Conservation (phyloP, 2,329 filamentous ascomycete species). For the Pseudogymnoascus verrucosus region DNA sequence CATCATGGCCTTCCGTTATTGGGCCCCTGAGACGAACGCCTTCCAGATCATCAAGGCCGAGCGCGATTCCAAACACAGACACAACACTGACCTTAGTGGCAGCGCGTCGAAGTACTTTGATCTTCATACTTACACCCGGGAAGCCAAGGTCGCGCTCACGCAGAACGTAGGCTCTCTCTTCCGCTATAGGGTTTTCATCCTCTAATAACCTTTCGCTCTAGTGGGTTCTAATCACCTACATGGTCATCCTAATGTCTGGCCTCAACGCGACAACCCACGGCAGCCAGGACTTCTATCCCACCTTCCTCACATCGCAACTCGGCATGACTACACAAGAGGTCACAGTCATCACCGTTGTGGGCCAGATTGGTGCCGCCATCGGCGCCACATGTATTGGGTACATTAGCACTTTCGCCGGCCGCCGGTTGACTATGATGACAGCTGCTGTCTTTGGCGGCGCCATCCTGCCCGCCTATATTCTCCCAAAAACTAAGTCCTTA, state of each 20-base stretch:
- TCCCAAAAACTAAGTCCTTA: conserved; percentile 50
- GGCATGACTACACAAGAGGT: conserved; percentile 29
- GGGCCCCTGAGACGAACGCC: conserved; percentile 69
- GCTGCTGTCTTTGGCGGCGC: conserved; percentile 56
- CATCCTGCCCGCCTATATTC: conserved; percentile 74
- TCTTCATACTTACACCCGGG: conserved; percentile 57
- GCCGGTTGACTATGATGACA: conserved; percentile 57
- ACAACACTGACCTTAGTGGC: neutral
- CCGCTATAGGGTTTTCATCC: neutral
- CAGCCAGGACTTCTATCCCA: conserved; percentile 43
- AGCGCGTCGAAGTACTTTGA: conserved; percentile 48
- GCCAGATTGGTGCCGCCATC: conserved; percentile 59
- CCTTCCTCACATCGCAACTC: conserved; percentile 46
- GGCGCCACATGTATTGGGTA: conserved; percentile 60
- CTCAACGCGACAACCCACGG: conserved; percentile 48
- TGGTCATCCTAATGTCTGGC: conserved; percentile 76
- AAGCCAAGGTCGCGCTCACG: conserved; percentile 67
- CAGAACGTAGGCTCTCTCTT: conserved; percentile 27
- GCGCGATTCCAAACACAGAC: neutral
- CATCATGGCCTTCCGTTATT: conserved; percentile 68
- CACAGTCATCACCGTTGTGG: conserved; percentile 61
- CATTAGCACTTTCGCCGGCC: conserved; percentile 58
- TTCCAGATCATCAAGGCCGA: conserved; percentile 29
- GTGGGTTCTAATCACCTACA: conserved; percentile 69
- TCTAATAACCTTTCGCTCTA: conserved; percentile 34